These are phyloP conservation scores for Colletotrichum sp. DNA, from an alignment of 2,329 filamentous ascomycete genomes.

Conservation along the genomic window DNA sequence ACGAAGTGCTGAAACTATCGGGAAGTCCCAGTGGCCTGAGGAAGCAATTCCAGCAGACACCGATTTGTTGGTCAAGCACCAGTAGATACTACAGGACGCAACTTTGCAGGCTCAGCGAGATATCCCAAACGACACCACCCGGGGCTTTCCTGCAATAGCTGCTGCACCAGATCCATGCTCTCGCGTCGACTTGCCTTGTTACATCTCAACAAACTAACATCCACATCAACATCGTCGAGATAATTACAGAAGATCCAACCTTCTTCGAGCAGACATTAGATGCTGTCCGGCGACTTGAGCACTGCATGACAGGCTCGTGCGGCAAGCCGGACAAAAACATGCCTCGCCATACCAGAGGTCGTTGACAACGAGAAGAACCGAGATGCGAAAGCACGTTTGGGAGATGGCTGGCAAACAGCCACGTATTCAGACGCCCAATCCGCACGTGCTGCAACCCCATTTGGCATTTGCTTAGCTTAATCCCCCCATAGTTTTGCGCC, in stretches of 20 bases:
- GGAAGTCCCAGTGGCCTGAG: not conserved
- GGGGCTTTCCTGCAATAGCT: not conserved
- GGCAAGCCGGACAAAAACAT: not conserved
- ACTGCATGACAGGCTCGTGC: not conserved
- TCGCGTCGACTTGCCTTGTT: not conserved
- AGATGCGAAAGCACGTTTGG: not conserved
- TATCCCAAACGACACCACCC: not conserved
- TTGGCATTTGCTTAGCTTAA: constrained; percentile 21
- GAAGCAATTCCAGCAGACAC: not conserved
- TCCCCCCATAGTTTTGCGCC: constrained; percentile 8
- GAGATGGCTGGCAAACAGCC: not conserved
- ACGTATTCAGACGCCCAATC: not conserved
- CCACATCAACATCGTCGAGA: not conserved
- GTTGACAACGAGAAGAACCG: not conserved
- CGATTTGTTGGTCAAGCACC: not conserved
- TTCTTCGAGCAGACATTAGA: not conserved
- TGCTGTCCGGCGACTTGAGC: not conserved
- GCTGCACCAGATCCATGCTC: not conserved
- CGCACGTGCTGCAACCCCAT: constrained; percentile 7
- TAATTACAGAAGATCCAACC: not conserved
- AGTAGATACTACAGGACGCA: not conserved
- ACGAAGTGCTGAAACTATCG: not conserved
- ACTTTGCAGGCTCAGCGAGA: not conserved
- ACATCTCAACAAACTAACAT: not conserved
- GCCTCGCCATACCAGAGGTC: not conserved